Conservation (phyloP, 495 filamentous ascomycete species). For the Neurospora sp. region DNA sequence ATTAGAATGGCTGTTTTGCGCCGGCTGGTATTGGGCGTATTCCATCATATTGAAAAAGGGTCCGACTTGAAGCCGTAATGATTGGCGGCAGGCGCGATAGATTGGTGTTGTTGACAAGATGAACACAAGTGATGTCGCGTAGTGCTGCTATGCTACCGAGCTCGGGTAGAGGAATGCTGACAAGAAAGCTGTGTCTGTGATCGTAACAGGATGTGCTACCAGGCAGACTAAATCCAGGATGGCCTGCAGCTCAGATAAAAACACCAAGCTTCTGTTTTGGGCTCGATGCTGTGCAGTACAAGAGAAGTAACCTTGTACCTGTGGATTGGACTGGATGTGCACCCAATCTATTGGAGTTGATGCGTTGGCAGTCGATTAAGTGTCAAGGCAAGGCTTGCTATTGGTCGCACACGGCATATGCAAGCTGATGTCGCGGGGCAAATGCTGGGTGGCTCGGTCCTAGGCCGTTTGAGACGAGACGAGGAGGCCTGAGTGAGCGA, state of each 20-base stretch:
- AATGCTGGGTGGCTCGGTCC: constrained; percentile 35
- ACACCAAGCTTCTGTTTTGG: constrained; percentile 21
- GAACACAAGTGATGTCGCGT: neutral
- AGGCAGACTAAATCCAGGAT: constrained; percentile 9
- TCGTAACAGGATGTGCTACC: constrained; percentile 10
- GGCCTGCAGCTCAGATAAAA: constrained; percentile 17
- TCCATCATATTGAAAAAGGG: constrained; percentile 48
- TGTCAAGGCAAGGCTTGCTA: constrained; percentile 37
- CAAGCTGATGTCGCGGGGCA: constrained; percentile 47
- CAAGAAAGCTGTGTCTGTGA: constrained; percentile 1
- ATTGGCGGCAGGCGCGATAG: constrained; percentile 10
- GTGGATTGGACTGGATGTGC: constrained; percentile 42
- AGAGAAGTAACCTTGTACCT: constrained; percentile 36
- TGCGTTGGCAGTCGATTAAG: constrained; percentile 47
- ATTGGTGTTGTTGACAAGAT: neutral
- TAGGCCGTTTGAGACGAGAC: constrained; percentile 14
- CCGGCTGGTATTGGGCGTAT: constrained; percentile 58
- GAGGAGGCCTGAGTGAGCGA: constrained; percentile 21
- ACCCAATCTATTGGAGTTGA: constrained; percentile 48
- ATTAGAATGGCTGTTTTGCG: constrained; percentile 44
- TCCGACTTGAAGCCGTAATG: constrained; percentile 11
- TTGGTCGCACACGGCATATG: constrained; percentile 48
- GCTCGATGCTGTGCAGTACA: constrained; percentile 31
- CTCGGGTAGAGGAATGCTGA: constrained; percentile 10
- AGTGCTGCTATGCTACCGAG: constrained; percentile 4